Evolutionary conservation across 164 flowering plant species (phyloP).

Genomic region (Saururus chinensis): DNA sequence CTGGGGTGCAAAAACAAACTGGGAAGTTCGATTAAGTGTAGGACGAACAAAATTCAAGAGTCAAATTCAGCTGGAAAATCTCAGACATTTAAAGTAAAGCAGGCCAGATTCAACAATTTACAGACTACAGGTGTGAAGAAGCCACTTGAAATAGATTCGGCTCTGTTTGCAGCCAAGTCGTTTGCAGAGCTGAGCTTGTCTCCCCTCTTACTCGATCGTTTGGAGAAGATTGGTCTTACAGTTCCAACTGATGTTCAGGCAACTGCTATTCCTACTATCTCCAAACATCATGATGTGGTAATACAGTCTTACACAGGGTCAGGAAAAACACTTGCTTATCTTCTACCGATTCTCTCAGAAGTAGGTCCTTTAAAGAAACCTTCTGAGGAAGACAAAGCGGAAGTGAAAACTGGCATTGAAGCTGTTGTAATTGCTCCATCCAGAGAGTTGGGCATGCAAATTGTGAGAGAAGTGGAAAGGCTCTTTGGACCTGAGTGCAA

Average conservation of each 20-base stretch:
- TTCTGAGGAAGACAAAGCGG: conserved; percentile 15
- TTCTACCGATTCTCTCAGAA: conserved; percentile 82
- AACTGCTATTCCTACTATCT: conserved; percentile 71
- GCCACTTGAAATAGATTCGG: conserved; percentile 30
- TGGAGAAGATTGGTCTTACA: conserved; percentile 59
- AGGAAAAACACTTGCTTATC: conserved; percentile 89
- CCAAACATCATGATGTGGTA: conserved; percentile 65
- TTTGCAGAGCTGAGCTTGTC: conserved; percentile 78
- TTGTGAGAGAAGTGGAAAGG: conserved; percentile 91
- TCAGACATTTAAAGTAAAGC: conserved; percentile 26
- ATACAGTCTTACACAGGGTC: conserved; percentile 98
- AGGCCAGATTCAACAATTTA: not conserved
- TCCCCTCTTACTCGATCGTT: conserved; percentile 44
- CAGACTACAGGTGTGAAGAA: conserved; percentile 24
- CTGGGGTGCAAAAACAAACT: conserved; percentile 28
- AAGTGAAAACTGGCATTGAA: conserved; percentile 46
- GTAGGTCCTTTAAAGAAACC: conserved; percentile 52
- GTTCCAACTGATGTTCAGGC: conserved; percentile 90
- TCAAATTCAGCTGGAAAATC: conserved; percentile 14
- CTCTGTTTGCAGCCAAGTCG: conserved; percentile 68
- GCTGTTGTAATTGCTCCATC: conserved; percentile 97
- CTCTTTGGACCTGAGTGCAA: conserved; percentile 64
- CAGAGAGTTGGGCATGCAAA: conserved; percentile 94
- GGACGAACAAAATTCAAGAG: conserved; percentile 10
- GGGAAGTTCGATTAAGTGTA: conserved; percentile 7